A percentile compares a stretch with the other conserved stretches of the same genome.
These are phyloP conservation scores for Fraxinus latifolia DNA, from an alignment of 305 asterid genomes.

Conservation along the genomic window DNA sequence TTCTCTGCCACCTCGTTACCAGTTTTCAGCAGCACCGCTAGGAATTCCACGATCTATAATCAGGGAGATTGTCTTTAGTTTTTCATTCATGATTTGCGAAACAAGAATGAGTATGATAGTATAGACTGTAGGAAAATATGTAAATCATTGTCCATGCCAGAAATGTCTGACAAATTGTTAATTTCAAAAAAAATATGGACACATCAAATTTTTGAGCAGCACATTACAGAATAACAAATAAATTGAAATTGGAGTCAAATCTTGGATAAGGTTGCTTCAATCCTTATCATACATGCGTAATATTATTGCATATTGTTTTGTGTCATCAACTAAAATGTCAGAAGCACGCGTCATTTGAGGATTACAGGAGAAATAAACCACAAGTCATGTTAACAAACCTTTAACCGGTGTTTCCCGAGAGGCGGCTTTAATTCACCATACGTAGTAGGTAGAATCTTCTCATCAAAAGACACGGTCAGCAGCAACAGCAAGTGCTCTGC, in stretches of 20 bases:
- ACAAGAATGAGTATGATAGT: not conserved
- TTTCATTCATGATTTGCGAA: not conserved
- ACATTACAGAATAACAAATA: not conserved
- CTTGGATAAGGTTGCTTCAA: not conserved
- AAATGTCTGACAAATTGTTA: not conserved
- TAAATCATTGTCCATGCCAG: not conserved
- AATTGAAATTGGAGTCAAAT: not conserved
- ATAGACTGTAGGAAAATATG: not conserved
- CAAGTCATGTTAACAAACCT: constrained; percentile 43
- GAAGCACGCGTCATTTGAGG: not conserved
- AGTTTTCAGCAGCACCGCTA: constrained; percentile 83
- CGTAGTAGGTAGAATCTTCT: constrained; percentile 66
- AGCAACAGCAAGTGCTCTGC: constrained; percentile 81
- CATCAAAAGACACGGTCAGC: constrained; percentile 71
- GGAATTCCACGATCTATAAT: constrained; percentile 80
- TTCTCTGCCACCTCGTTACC: constrained; percentile 81
- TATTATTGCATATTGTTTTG: not conserved
- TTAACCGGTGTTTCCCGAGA: constrained; percentile 89
- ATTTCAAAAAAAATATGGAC: not conserved
- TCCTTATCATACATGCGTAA: not conserved
- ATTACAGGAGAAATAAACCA: constrained; percentile 10
- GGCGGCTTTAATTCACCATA: constrained; percentile 95
- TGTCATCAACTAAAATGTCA: not conserved
- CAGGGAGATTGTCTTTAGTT: not conserved
- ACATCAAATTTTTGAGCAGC: not conserved